A percentile compares a stretch with the other conserved stretches of the same genome.
Conservation (phyloP, 768 basidiomycete genomes). For the Pleurotus tuber-regium region DNA sequence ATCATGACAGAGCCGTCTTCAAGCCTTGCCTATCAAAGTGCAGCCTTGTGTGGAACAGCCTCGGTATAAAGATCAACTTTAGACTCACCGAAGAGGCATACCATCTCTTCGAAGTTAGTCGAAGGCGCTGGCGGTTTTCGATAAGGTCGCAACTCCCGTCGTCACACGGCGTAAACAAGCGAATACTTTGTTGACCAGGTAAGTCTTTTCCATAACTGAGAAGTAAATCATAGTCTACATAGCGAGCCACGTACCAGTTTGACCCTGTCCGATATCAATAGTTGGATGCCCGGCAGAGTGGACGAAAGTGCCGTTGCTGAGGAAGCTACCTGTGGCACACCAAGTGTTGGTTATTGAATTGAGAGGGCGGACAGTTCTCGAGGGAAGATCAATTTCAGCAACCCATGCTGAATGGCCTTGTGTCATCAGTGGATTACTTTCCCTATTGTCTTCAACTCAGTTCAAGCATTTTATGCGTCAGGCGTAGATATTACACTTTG, state of each 20-base stretch:
- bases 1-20: conserved; percentile 21
- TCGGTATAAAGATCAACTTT: too few relatives aligned
- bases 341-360: conserved; percentile 35
- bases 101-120: conserved; percentile 36
- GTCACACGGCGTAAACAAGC: conserved; percentile 38
- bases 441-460: not conserved
- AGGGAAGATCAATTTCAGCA: conserved; percentile 39
- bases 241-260: not conserved
- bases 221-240: not conserved
- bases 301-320: conserved; percentile 41
- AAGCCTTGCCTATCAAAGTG: conserved; percentile 15
- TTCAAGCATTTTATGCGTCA: too few relatives aligned
- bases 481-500: conserved; percentile 19
- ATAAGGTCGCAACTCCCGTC: conserved; percentile 31
- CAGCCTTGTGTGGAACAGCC: too few relatives aligned
- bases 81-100: conserved; percentile 34
- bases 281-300: conserved; percentile 16
- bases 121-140: conserved; percentile 31
- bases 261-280: conserved; percentile 12
- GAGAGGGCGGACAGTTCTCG: conserved; percentile 32
- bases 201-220: conserved; percentile 10
- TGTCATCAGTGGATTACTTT: conserved; percentile 36
- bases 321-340: conserved; percentile 39
- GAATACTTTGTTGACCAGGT: conserved; percentile 33
- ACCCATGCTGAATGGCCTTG: conserved; percentile 47